phyloP scores from a whole-genome alignment of 75 land plant species.

The Adiantum capillusveneris region DNA sequence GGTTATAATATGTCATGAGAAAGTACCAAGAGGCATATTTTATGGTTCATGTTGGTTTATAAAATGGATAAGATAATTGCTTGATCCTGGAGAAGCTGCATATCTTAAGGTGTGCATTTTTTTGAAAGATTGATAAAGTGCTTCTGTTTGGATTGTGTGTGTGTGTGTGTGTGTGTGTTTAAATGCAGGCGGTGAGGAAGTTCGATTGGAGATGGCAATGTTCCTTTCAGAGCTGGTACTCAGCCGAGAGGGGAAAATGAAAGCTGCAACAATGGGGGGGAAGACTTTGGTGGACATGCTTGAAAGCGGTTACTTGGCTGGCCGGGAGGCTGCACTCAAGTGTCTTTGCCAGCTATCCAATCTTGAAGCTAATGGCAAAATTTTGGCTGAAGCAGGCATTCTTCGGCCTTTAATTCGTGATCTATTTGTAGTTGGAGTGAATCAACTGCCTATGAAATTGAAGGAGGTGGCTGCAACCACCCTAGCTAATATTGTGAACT shows the following conservation, averaged over 20 bases:
- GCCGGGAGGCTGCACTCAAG: slow-evolving; percentile 69
- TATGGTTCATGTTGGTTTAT: too few species aligned
- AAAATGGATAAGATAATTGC: too few species aligned
- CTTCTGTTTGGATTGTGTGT: too few species aligned
- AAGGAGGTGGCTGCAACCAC: slow-evolving; percentile 94
- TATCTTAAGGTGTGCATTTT: too few species aligned
- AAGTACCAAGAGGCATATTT: too few species aligned
- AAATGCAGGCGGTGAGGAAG: slow-evolving; percentile 85
- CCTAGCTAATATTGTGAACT: slow-evolving; percentile 78
- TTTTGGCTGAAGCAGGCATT: slow-evolving; percentile 72
- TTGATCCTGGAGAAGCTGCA: too few species aligned
- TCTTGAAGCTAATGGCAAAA: slow-evolving; percentile 55
- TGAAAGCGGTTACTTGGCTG: slow-evolving; percentile 45
- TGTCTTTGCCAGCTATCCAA: slow-evolving; percentile 79
- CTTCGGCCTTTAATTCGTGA: slow-evolving; percentile 78
- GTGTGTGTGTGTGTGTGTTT: too few species aligned
- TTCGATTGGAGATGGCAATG: slow-evolving; percentile 77
- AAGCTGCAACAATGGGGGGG: slow-evolving; percentile 56
- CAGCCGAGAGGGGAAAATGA: slow-evolving; percentile 67
- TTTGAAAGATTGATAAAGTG: too few species aligned
- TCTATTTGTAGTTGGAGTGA: slow-evolving; percentile 66
- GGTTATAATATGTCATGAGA: too few species aligned
- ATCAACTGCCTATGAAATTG: slow-evolving; percentile 71
- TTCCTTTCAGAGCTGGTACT: slow-evolving; percentile 65
- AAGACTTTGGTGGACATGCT: slow-evolving; percentile 56